Evolutionary conservation across 768 basidiomycete genomes (phyloP).

Genomic region (Hydnomerulius pinastri): DNA sequence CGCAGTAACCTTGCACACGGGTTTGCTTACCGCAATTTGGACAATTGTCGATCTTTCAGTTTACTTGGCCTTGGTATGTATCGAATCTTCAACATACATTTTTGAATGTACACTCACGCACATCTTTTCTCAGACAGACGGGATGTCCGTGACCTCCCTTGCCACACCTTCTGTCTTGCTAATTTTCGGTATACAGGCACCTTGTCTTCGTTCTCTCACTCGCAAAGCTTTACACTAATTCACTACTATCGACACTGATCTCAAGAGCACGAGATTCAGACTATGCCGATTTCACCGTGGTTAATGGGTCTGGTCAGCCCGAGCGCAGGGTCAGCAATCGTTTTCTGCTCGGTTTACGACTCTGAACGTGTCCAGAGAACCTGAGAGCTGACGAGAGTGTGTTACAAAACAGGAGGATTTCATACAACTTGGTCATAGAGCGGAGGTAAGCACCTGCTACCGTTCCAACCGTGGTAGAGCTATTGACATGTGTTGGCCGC

Average conservation of each 20-base stretch:
- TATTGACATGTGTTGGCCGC: neutral
- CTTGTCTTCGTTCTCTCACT: slow-evolving; percentile 34
- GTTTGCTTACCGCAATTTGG: slow-evolving; percentile 39
- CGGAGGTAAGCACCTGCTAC: slow-evolving; percentile 8
- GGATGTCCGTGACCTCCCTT: slow-evolving; percentile 11
- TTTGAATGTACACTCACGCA: slow-evolving; percentile 2
- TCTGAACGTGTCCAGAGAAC: neutral
- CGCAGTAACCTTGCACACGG: slow-evolving; percentile 43
- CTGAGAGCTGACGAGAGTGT: slow-evolving; percentile 8
- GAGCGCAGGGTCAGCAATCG: slow-evolving; percentile 19
- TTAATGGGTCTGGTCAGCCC: slow-evolving; percentile 19
- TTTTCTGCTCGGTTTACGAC: slow-evolving; percentile 1
- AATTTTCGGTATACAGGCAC: slow-evolving; percentile 16
- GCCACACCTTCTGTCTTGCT: neutral
- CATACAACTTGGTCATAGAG: slow-evolving; percentile 9
- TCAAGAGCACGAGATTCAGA: slow-evolving; percentile 23
- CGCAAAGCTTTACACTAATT: slow-evolving; percentile 39
- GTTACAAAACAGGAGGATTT: slow-evolving; percentile 11
- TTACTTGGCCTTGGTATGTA: slow-evolving; percentile 26
- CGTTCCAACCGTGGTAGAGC: neutral
- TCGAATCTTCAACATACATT: neutral
- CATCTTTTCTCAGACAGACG: slow-evolving; percentile 19
- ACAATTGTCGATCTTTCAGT: slow-evolving; percentile 33
- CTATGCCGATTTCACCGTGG: slow-evolving; percentile 23
- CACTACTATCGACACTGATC: slow-evolving; percentile 35